Evolutionary conservation across 352 stramenopile genomes (phyloP).

Genomic region (Albugo candida): DNA sequence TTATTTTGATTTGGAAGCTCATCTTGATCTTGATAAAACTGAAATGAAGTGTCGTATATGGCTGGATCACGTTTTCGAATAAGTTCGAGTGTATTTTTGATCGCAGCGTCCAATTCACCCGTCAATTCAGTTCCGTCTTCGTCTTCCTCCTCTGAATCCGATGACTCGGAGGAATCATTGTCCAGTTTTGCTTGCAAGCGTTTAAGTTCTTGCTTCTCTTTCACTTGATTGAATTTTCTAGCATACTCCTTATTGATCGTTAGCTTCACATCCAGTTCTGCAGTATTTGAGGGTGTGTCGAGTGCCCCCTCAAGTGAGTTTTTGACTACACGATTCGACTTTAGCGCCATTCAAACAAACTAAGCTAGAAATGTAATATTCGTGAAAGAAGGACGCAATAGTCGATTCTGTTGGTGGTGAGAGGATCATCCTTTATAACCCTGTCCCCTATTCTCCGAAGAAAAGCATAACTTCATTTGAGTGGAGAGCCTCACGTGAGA

Average conservation of each 20-base stretch:
- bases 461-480: no score
- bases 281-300: no score
- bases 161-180: constrained; percentile 33
- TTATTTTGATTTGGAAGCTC: constrained; percentile 15
- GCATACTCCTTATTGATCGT: constrained; percentile 66
- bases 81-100: constrained; percentile 70
- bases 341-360: no score
- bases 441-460: no score
- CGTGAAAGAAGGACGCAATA: no score
- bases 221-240: constrained; percentile 42
- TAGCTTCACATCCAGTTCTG: constrained; percentile 6
- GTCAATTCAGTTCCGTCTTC: constrained; percentile 71
- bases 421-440: no score
- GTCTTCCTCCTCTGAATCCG: constrained; percentile 65
- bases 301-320: no score
- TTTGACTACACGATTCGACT: no score
- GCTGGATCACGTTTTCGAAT: constrained; percentile 81
- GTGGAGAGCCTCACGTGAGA: no score
- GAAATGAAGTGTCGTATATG: constrained; percentile 82
- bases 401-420: no score
- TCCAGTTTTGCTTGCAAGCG: constrained; percentile 25
- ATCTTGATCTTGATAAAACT: constrained; percentile 49
- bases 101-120: constrained; percentile 45
- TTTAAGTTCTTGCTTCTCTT: constrained; percentile 66
- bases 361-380: no score